Conservation (phyloP, 331 rosid genomes). For the Ulmus americana region DNA sequence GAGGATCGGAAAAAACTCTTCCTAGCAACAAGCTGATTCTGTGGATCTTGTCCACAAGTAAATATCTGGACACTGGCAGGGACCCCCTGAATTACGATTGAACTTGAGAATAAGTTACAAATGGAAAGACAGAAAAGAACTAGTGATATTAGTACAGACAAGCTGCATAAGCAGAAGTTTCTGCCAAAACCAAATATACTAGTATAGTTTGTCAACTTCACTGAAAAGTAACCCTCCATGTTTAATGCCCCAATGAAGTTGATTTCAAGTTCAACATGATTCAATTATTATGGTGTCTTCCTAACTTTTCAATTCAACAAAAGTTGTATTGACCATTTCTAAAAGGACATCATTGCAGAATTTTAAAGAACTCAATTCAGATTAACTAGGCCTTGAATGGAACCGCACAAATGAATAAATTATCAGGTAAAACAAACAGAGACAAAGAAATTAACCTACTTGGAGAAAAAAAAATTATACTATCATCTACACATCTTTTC, state of each 20-base stretch:
- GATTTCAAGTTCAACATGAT: background rate
- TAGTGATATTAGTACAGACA: constrained; percentile 10
- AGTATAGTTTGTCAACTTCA: constrained; percentile 7
- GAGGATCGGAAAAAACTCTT: constrained; percentile 86
- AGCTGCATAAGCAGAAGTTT: constrained; percentile 5
- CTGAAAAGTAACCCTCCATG: background rate
- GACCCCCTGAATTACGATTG: constrained; percentile 53
- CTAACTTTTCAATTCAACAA: background rate
- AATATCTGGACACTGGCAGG: constrained; percentile 86
- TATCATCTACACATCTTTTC: background rate
- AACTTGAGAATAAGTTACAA: constrained; percentile 13
- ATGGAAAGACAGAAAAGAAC: background rate
- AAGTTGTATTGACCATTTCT: too few species aligned
- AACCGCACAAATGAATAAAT: background rate
- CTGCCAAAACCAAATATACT: background rate
- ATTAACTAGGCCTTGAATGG: background rate
- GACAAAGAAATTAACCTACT: background rate
- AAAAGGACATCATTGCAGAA: background rate
- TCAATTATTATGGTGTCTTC: background rate
- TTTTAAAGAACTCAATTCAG: background rate
- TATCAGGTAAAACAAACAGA: background rate
- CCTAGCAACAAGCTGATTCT: constrained; percentile 63
- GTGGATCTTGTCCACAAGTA: constrained; percentile 51
- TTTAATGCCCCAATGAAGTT: background rate
- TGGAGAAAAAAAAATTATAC: background rate